phyloP scores from a whole-genome alignment of 2,329 filamentous ascomycete species.

The Colletotrichum melonis region DNA sequence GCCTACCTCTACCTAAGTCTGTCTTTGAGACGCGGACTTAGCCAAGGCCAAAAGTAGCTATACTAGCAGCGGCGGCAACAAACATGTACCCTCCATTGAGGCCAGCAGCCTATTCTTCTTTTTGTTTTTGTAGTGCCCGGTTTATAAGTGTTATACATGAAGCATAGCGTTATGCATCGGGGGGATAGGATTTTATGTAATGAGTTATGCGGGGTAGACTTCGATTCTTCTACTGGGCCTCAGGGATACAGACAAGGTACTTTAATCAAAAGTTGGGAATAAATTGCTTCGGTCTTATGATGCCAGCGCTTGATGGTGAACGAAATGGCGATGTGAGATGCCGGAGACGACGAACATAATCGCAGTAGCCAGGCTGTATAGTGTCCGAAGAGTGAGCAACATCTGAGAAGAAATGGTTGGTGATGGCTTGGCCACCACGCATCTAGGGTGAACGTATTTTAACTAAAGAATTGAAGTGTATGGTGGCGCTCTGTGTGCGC shows the following conservation, averaged over 20 bases:
- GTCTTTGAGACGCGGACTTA: neutral
- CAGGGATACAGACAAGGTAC: neutral
- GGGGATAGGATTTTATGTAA: neutral
- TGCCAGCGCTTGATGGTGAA: neutral
- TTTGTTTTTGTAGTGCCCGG: neutral
- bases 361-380: neutral
- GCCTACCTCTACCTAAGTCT: neutral
- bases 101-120: neutral
- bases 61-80: neutral
- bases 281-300: neutral
- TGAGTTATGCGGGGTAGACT: neutral
- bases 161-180: neutral
- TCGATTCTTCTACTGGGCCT: neutral
- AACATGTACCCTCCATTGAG: neutral
- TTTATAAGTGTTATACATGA: neutral
- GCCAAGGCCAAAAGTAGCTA: neutral
- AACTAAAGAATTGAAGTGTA: neutral
- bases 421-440: too few relatives aligned
- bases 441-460: neutral
- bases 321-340: too few relatives aligned
- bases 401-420: neutral
- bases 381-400: too few relatives aligned
- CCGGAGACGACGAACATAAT: too few relatives aligned
- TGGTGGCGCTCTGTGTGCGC: neutral
- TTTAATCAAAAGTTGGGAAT: neutral